Base-by-base conservation (phyloP, 2,329 filamentous ascomycete genomes). In the Pseudocercospora ulei region DNA sequence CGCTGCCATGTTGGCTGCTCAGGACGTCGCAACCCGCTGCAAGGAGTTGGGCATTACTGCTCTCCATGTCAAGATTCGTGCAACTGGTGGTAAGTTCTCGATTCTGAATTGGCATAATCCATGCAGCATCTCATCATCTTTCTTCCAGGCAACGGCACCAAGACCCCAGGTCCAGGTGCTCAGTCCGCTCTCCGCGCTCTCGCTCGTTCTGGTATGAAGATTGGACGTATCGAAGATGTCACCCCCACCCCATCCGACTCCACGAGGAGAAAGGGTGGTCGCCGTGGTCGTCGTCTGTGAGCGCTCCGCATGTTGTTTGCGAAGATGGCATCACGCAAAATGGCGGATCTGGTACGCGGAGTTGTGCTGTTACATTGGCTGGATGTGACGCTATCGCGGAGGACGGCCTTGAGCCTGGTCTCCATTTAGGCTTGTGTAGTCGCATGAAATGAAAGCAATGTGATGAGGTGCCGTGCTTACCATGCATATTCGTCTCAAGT, bases 11-110 rank as follows among this genome's bases (percentile, higher is more conserved):
- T 87, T 98, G 83, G 90, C 90, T 72, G 90, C 90, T 56, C 90
- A 98, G 78, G 60, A 62, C 47, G 86, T 93, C 65, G 90, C 90
- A 62, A 73, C 76, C 67, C 85, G 90, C 71, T 90, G 84, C 73
- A 82, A 82, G 70, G 78, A 84, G 63, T 69, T 87, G 59, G 78
- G 77, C 57, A 87, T 90, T 65, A 95, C 86, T 67, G 88, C 90
- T 65, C 84, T 98, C 53, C 92, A 98, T 80, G 92, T 98, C 78
- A 98, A 98, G 85, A 98, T 98, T 76, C 81, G 92, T 67, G 92
- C 90, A 67, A 98, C 90, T 64, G 90, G 90, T 76, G 86, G 87
- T 87, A 73, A 58, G 75, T 71, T n/a, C n/a, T n/a, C n/a, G n/a
- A n/a, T n/a, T n/a, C n/a, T n/a, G n/a, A n/a, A 51, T 23, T n/a